These are phyloP conservation scores for Vinca major DNA, from an alignment of 305 asterid genomes.

Conservation along the genomic window DNA sequence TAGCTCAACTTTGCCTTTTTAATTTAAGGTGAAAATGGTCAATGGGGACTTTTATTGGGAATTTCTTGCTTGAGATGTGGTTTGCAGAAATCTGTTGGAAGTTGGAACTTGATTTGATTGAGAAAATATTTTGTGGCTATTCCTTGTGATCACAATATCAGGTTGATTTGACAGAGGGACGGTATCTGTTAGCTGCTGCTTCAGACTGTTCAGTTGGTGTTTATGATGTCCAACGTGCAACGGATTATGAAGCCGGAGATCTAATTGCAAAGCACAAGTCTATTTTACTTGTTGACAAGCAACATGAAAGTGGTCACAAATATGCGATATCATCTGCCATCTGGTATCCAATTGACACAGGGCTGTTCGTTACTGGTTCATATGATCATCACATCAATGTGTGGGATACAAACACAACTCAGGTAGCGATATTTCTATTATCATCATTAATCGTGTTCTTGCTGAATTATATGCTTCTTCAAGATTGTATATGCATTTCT, in stretches of 20 bases:
- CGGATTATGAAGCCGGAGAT: constrained; percentile 48
- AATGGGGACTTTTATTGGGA: neutral
- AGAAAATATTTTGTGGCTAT: constrained; percentile 29
- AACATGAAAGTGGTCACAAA: constrained; percentile 73
- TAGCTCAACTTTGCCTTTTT: neutral
- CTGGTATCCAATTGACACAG: constrained; percentile 96
- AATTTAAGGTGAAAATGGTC: neutral
- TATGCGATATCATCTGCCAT: constrained; percentile 72
- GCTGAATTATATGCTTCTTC: neutral
- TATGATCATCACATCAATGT: constrained; percentile 82
- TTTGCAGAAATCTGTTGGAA: constrained; percentile 9
- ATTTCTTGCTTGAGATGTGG: neutral
- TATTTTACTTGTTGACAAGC: constrained; percentile 61
- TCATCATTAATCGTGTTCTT: neutral
- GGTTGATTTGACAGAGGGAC: constrained; percentile 98
- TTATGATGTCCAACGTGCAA: constrained; percentile 71
- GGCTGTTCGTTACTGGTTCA: constrained; percentile 84
- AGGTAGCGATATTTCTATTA: constrained; percentile 27
- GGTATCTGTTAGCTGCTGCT: constrained; percentile 79
- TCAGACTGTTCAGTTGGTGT: constrained; percentile 90
- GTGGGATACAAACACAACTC: constrained; percentile 90
- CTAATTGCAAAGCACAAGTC: constrained; percentile 67
- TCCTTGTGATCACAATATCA: constrained; percentile 57
- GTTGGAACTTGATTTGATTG: constrained; percentile 19
- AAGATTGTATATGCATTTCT: neutral